phyloP scores from a whole-genome alignment of 2,329 filamentous ascomycete genomes.

The Malbranchea zuffiana region DNA sequence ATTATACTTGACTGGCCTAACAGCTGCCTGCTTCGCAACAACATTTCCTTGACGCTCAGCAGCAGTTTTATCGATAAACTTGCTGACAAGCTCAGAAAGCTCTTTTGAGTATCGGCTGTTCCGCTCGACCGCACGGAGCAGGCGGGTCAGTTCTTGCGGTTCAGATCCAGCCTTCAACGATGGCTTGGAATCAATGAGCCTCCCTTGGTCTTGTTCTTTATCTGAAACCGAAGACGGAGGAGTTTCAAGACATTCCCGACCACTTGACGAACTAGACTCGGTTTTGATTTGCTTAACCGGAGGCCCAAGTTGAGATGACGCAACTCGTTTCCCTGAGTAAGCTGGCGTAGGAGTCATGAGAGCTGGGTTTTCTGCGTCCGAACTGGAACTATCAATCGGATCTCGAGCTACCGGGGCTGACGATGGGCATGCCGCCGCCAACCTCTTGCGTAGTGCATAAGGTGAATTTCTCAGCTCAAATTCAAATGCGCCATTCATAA shows the following conservation, averaged over 20 bases:
- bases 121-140: slow-evolving; percentile 11
- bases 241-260: too few relatives aligned
- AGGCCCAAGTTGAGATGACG: background rate
- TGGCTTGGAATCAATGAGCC: background rate
- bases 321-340: background rate
- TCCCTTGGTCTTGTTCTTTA: background rate
- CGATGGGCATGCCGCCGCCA: slow-evolving; percentile 2
- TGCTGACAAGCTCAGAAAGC: slow-evolving; percentile 8
- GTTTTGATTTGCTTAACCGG: too few relatives aligned
- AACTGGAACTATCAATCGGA: background rate
- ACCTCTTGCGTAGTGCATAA: slow-evolving; percentile 7
- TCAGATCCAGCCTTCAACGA: too few relatives aligned
- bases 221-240: background rate
- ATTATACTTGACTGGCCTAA: too few relatives aligned
- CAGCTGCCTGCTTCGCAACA: too few relatives aligned
- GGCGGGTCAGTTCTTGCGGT: slow-evolving; percentile 9
- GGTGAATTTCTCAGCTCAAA: slow-evolving; percentile 12
- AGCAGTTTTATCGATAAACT: slow-evolving; percentile 6
- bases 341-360: background rate
- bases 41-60: background rate
- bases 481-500: slow-evolving; percentile 12
- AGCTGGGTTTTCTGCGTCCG: background rate
- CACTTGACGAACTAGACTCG: too few relatives aligned
- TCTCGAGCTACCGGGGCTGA: background rate
- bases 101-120: slow-evolving; percentile 12